phyloP scores from a whole-genome alignment of 2,329 filamentous ascomycete species.

The Aquanectria penicillioides region DNA sequence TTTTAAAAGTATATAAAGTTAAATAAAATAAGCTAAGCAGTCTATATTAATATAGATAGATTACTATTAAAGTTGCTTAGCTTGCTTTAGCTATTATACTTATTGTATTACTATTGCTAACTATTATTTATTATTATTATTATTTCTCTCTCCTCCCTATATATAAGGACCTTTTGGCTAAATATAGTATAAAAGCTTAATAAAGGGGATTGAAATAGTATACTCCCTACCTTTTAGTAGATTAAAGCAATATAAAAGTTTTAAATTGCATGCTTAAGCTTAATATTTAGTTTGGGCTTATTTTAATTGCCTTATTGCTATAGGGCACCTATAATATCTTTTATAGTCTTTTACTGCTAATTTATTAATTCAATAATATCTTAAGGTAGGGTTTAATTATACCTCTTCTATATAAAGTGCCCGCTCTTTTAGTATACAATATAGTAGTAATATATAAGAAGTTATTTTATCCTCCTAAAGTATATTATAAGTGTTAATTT shows the following conservation, averaged over 20 bases:
- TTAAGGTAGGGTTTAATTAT: slow-evolving; percentile 6
- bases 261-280: slow-evolving; percentile 5
- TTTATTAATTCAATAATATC: slow-evolving; percentile 5
- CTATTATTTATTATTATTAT: background rate
- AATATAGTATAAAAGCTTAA: slow-evolving; percentile 14
- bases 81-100: slow-evolving; percentile 9
- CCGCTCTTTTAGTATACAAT: background rate
- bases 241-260: slow-evolving; percentile 5
- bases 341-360: slow-evolving; percentile 2
- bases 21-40: slow-evolving; percentile 9
- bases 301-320: background rate
- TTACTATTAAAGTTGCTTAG: slow-evolving; percentile 16
- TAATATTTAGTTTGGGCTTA: slow-evolving; percentile 11
- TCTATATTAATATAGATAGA: slow-evolving; percentile 8
- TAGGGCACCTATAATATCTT: slow-evolving; percentile 2
- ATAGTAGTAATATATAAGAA: slow-evolving; percentile 15
- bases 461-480: slow-evolving; percentile 4
- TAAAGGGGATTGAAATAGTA: slow-evolving; percentile 1
- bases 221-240: slow-evolving; percentile 2
- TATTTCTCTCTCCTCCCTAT: background rate
- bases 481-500: background rate
- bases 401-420: slow-evolving; percentile 6
- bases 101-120: background rate
- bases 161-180: background rate
- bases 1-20: slow-evolving; percentile 17